A percentile compares a stretch with the other conserved stretches of the same genome.
phyloP scores from a whole-genome alignment of 345 rosid genomes.

The Lumnitzera racemosa region DNA sequence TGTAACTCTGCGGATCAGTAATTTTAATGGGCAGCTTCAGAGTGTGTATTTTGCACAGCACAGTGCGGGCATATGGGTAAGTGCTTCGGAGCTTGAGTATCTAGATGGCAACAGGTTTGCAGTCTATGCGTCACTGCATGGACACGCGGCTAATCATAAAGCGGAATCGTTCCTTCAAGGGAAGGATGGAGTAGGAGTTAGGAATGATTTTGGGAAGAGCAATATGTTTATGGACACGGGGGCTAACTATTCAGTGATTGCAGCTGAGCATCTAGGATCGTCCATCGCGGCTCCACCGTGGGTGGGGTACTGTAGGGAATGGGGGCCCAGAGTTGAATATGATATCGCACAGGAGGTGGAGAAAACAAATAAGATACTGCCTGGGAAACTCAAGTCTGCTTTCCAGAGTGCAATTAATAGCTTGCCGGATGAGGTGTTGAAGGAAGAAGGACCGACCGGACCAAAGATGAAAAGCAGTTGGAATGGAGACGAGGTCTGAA shows the following conservation, averaged over 20 bases:
- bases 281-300: conserved; percentile 8
- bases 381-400: conserved; percentile 8
- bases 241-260: conserved; percentile 7
- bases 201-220: conserved; percentile 12
- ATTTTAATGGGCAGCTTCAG: conserved; percentile 15
- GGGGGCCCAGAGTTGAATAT: conserved; percentile 16
- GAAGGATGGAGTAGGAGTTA: conserved; percentile 12
- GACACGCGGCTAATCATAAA: conserved; percentile 10
- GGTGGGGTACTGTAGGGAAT: conserved; percentile 15
- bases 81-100: conserved; percentile 15
- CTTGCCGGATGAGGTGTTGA: conserved; percentile 12
- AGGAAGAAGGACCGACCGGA: conserved; percentile 21
- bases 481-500: conserved; percentile 19
- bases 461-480: conserved; percentile 15
- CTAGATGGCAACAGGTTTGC: conserved; percentile 10
- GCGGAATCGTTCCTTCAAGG: conserved; percentile 13
- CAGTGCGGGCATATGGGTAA: conserved; percentile 11
- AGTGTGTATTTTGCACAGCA: conserved; percentile 13
- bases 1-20: conserved; percentile 17
- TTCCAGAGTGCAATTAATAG: conserved; percentile 3
- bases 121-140: conserved; percentile 16
- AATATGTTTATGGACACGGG: conserved; percentile 8
- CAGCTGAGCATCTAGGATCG: conserved; percentile 13
- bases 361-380: conserved; percentile 3
- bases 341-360: conserved; percentile 13